A percentile compares a stretch with the other conserved stretches of the same genome.
phyloP scores from a whole-genome alignment of 495 filamentous ascomycete species.

The Letharia lupina region DNA sequence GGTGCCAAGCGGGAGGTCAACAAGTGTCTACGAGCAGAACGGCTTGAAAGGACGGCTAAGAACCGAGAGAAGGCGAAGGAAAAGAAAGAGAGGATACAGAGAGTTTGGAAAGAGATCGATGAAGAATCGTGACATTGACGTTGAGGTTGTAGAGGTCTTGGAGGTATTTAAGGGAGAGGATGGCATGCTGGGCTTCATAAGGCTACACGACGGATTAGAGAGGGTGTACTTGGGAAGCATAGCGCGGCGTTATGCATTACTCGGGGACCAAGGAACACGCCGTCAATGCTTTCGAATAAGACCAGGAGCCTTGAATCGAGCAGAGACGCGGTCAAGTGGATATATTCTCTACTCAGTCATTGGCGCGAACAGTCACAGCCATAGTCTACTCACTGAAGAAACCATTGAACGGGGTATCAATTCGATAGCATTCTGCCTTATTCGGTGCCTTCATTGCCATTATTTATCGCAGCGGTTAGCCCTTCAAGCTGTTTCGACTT shows the following conservation, averaged over 20 bases:
- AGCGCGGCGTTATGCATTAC: conserved; percentile 14
- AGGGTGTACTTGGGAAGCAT: neutral
- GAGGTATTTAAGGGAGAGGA: neutral
- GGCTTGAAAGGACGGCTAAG: conserved; percentile 60
- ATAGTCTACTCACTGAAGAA: neutral
- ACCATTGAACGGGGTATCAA: neutral
- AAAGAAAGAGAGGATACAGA: conserved; percentile 59
- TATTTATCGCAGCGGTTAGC: conserved; percentile 8
- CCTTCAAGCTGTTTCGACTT: conserved; percentile 22
- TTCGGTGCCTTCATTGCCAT: conserved; percentile 18
- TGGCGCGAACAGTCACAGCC: neutral
- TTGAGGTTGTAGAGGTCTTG: neutral
- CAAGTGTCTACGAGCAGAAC: conserved; percentile 69
- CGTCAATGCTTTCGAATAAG: too few relatives aligned
- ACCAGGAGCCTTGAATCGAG: neutral
- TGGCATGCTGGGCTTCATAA: neutral
- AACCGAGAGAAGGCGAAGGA: conserved; percentile 67
- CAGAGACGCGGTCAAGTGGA: neutral
- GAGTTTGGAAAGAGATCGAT: conserved; percentile 77
- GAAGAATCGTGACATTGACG: conserved; percentile 48
- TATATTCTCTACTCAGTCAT: neutral
- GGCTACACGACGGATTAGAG: neutral
- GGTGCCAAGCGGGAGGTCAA: conserved; percentile 72
- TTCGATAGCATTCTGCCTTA: conserved; percentile 9
- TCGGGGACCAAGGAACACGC: neutral